Conservation (phyloP, 2,329 filamentous ascomycete genomes). For the Plenodomus tracheiphilus region DNA sequence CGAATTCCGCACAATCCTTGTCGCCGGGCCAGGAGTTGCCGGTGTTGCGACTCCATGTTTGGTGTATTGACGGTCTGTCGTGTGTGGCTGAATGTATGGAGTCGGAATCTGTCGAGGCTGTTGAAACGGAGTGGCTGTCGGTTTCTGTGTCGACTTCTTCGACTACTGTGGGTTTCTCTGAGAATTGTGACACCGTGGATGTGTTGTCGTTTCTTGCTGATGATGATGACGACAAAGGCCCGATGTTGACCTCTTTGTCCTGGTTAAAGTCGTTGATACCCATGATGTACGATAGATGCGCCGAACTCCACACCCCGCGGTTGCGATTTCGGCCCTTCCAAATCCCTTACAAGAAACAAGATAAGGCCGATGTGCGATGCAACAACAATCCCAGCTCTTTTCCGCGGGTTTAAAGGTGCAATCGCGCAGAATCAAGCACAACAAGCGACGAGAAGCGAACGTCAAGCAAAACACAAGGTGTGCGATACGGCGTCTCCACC, state of each 20-base stretch:
- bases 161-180: conserved; percentile 6
- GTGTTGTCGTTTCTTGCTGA: neutral
- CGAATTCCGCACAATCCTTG: conserved; percentile 27
- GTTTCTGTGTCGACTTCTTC: conserved; percentile 14
- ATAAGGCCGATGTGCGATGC: no score
- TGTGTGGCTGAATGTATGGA: conserved; percentile 17
- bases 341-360: neutral
- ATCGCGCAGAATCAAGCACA: neutral
- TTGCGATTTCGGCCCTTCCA: conserved; percentile 2
- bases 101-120: conserved; percentile 2
- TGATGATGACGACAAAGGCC: neutral
- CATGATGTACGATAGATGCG: conserved; percentile 6
- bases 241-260: conserved; percentile 14
- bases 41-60: conserved; percentile 40
- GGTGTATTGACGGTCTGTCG: conserved; percentile 31
- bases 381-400: neutral
- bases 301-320: conserved; percentile 1
- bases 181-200: conserved; percentile 6
- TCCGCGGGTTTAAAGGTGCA: neutral
- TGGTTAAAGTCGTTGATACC: neutral
- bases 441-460: neutral
- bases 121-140: conserved; percentile 29
- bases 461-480: neutral
- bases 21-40: conserved; percentile 32
- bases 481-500: neutral